phyloP scores from a whole-genome alignment of 2,329 filamentous ascomycete species.

The Aspergillus pseudoviridinutans region DNA sequence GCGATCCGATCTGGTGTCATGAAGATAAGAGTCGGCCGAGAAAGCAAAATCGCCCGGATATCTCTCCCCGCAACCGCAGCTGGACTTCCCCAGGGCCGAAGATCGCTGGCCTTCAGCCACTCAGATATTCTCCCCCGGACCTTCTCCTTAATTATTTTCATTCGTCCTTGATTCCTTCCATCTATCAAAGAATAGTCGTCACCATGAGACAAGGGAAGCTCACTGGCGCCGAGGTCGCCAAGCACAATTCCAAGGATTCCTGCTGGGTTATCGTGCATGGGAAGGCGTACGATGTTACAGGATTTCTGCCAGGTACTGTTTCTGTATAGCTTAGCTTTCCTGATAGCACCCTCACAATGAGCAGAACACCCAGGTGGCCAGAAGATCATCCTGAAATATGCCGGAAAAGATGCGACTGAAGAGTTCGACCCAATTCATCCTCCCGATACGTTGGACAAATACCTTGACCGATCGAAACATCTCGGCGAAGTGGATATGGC shows the following conservation, averaged over 20 bases:
- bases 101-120: background rate
- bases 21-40: background rate
- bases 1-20: background rate
- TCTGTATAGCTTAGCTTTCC: background rate
- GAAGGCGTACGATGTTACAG: slow-evolving; percentile 84
- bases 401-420: slow-evolving; percentile 88
- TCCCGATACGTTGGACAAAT: slow-evolving; percentile 78
- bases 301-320: slow-evolving; percentile 67
- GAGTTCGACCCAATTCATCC: slow-evolving; percentile 88
- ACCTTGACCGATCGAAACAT: slow-evolving; percentile 79
- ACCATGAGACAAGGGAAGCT: slow-evolving; percentile 36
- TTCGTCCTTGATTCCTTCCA: slow-evolving; percentile 1
- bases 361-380: slow-evolving; percentile 80
- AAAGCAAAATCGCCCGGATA: background rate
- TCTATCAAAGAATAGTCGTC: slow-evolving; percentile 4
- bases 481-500: slow-evolving; percentile 85
- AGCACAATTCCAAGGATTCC: slow-evolving; percentile 77
- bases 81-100: background rate
- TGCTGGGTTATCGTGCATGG: slow-evolving; percentile 92
- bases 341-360: background rate
- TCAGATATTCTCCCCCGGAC: background rate
- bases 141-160: background rate
- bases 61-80: background rate
- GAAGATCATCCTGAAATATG: slow-evolving; percentile 96
- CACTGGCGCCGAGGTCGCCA: slow-evolving; percentile 56